These are phyloP conservation scores for Schoenoplectus triqueter DNA, from an alignment of 202 grass and related monocot genomes.

Conservation along the genomic window DNA sequence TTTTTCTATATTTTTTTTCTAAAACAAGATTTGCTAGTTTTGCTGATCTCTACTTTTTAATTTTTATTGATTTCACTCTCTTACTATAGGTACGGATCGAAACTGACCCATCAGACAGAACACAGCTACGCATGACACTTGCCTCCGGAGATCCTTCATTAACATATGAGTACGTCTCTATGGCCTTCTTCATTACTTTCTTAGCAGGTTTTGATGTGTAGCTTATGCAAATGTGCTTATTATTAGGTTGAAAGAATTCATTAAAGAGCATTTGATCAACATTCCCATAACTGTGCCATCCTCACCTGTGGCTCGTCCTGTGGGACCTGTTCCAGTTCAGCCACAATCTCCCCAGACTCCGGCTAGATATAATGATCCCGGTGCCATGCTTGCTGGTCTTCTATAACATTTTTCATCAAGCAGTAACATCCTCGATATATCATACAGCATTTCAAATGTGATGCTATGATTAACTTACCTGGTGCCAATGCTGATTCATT, in stretches of 20 bases:
- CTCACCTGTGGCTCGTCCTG: constrained; percentile 24
- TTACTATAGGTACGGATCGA: constrained; percentile 77
- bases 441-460: constrained; percentile 18
- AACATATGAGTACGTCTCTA: constrained; percentile 78
- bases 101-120: constrained; percentile 96
- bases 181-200: constrained; percentile 16
- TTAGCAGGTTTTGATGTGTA: neutral
- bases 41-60: neutral
- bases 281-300: constrained; percentile 54
- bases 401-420: constrained; percentile 52
- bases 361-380: constrained; percentile 72
- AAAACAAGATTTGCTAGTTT: constrained; percentile 20
- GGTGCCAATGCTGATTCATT: constrained; percentile 11
- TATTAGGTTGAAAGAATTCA: constrained; percentile 87
- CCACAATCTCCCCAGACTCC: constrained; percentile 58
- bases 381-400: constrained; percentile 86
- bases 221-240: constrained; percentile 36
- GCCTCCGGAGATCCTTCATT: constrained; percentile 89
- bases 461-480: constrained; percentile 35
- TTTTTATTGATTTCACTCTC: neutral
- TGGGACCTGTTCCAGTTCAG: constrained; percentile 46
- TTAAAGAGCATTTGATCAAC: constrained; percentile 86
- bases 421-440: constrained; percentile 7
- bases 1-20: neutral
- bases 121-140: constrained; percentile 87